phyloP scores from a whole-genome alignment of 106 monocot genomes.

The Platanthera guangdongensis region DNA sequence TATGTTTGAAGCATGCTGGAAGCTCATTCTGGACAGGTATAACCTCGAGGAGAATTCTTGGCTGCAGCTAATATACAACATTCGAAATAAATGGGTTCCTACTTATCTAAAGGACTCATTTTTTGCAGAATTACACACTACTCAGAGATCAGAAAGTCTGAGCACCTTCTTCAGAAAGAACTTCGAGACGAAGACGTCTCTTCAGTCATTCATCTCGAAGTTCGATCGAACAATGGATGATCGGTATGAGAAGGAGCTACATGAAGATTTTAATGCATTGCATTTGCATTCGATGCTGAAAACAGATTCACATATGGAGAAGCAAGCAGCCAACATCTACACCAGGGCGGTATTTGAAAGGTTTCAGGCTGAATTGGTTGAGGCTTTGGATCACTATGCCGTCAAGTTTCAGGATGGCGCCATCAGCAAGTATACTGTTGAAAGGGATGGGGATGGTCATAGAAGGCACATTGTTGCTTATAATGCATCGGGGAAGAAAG shows the following conservation, averaged over 20 bases:
- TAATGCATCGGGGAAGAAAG: slow-evolving; percentile 43
- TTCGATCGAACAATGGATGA: slow-evolving; percentile 55
- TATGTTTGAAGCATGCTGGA: slow-evolving; percentile 51
- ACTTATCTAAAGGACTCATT: slow-evolving; percentile 54
- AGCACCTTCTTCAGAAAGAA: slow-evolving; percentile 46
- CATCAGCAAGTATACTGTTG: slow-evolving; percentile 42
- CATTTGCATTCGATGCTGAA: slow-evolving; percentile 30
- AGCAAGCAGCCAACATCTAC: slow-evolving; percentile 55
- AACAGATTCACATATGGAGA: slow-evolving; percentile 45
- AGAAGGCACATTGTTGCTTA: slow-evolving; percentile 31
- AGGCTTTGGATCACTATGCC: slow-evolving; percentile 33
- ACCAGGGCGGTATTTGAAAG: slow-evolving; percentile 50
- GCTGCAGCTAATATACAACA: slow-evolving; percentile 42
- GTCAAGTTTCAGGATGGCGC: slow-evolving; percentile 52
- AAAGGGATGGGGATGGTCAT: slow-evolving; percentile 29
- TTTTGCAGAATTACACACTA: slow-evolving; percentile 58
- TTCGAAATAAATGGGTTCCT: slow-evolving; percentile 60
- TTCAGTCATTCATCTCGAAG: slow-evolving; percentile 34
- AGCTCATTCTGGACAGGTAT: slow-evolving; percentile 43
- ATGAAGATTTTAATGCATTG: slow-evolving; percentile 32
- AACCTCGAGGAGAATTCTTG: slow-evolving; percentile 55
- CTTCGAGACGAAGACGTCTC: slow-evolving; percentile 33
- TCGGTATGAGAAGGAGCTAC: slow-evolving; percentile 45
- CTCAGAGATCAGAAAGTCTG: slow-evolving; percentile 51
- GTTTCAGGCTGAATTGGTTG: slow-evolving; percentile 59